Evolutionary conservation across 768 basidiomycete genomes (phyloP), one percentile per base, ranked within the genome.

Genomic region (Artomyces pyxidatus): DNA sequence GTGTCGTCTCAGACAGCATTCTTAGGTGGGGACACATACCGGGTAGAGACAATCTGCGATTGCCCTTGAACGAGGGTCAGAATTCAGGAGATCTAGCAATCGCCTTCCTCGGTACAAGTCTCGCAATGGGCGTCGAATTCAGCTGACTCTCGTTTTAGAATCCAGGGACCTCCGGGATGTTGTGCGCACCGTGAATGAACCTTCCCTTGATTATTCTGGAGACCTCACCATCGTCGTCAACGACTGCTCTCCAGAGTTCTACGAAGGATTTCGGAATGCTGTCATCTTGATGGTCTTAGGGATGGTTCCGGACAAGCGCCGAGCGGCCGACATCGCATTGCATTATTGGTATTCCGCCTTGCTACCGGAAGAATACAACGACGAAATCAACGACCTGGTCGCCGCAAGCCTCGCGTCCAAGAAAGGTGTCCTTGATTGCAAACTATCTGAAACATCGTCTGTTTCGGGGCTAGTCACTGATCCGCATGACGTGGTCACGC

Each of bases 341-440:
- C 75, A 77, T 49, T 68, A 72, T 44, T 75, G 72, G 71, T 74
- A 74, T 46, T 77, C 75, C 1, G 63, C 63, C 6, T 70, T 70
- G 49, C 43, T 75, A 37, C 72, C 72, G 6, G 47, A 44, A 30
- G 60, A 63, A 37, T n/a, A n/a, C n/a, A n/a, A n/a, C n/a, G n/a
- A n/a, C n/a, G n/a, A n/a, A n/a, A n/a, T n/a, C n/a, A n/a, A n/a
- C n/a, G n/a, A n/a, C n/a, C n/a, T n/a, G n/a, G n/a, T n/a, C n/a
- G n/a, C n/a, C n/a, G n/a, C n/a, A n/a, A n/a, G n/a, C n/a, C n/a
- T n/a, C n/a, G n/a, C n/a, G n/a, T n/a, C n/a, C n/a, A n/a, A n/a
- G n/a, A n/a, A n/a, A n/a, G n/a, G n/a, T n/a, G n/a, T n/a, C n/a
- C n/a, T n/a, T n/a, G n/a, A n/a, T n/a, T n/a, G n/a, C n/a, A n/a